A percentile compares a stretch with the other conserved stretches of the same genome.
phyloP scores from a whole-genome alignment of 805 yeast species.

The Lipomyces mesembrius region DNA sequence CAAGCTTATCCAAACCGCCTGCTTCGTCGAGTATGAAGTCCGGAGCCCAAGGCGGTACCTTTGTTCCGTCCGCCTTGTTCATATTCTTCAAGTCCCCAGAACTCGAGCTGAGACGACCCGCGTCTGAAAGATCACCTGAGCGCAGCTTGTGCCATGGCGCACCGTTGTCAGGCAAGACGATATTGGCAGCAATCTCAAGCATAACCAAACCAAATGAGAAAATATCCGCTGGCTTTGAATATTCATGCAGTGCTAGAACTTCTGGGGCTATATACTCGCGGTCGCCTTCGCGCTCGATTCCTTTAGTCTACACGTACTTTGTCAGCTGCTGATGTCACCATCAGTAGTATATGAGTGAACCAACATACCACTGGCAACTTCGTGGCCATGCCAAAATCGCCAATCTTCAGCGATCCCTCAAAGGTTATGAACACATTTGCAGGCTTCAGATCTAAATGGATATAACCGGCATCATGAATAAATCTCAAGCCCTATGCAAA shows the following conservation, averaged over 20 bases:
- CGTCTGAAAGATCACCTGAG: constrained; percentile 94
- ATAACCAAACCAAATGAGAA: constrained; percentile 93
- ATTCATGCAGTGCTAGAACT: constrained; percentile 76
- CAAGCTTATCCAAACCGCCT: constrained; percentile 69
- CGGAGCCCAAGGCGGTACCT: constrained; percentile 83
- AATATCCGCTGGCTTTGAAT: constrained; percentile 91
- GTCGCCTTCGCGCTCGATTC: constrained; percentile 93
- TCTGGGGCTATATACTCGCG: constrained; percentile 98
- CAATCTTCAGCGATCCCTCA: constrained; percentile 91
- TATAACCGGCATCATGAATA: constrained; percentile 74
- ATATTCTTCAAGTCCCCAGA: constrained; percentile 62
- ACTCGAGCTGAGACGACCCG: constrained; percentile 48
- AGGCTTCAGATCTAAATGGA: constrained; percentile 92
- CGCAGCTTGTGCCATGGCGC: constrained; percentile 94
- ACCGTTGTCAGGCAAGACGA: constrained; percentile 93
- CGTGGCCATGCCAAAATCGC: constrained; percentile 95
- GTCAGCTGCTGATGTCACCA: constrained; percentile 4
- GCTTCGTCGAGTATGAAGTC: constrained; percentile 74
- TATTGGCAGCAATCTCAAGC: constrained; percentile 95
- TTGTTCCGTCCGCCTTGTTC: constrained; percentile 22
- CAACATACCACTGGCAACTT: constrained; percentile 63
- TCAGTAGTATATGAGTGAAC: constrained; percentile 28
- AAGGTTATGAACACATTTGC: constrained; percentile 93
- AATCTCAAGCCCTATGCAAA: constrained; percentile 63
- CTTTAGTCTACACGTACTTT: constrained; percentile 38